These are phyloP conservation scores for Thalassiosira pacifica DNA, from an alignment of 352 stramenopile species.

Conservation along the genomic window DNA sequence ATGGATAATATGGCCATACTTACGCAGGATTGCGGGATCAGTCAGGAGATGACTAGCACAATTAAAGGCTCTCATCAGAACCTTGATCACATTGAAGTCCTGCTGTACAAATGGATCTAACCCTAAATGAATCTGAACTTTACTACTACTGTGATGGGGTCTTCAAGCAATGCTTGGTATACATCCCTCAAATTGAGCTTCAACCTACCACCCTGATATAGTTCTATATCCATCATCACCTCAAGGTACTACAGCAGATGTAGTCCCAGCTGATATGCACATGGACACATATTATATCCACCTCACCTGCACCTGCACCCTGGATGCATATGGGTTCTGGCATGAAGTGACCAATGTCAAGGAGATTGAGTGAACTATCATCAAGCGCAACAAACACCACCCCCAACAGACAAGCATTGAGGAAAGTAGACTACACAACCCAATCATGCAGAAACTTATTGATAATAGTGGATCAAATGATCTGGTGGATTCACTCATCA, in stretches of 20 bases:
- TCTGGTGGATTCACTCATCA: neutral
- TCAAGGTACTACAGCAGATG: conserved; percentile 14
- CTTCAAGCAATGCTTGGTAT: neutral
- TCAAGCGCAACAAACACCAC: neutral
- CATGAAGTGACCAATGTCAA: neutral
- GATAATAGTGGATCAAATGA: neutral
- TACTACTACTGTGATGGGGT: neutral
- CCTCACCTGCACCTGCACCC: neutral
- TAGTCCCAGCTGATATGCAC: neutral
- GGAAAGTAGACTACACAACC: neutral
- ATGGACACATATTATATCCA: neutral
- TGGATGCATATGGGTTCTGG: neutral
- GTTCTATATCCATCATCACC: conserved; percentile 8
- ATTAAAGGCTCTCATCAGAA: neutral
- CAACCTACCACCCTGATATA: neutral
- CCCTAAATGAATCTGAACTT: neutral
- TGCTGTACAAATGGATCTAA: conserved; percentile 18
- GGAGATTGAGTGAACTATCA: neutral
- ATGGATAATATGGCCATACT: conserved; percentile 3
- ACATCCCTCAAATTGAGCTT: neutral
- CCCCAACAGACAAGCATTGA: neutral
- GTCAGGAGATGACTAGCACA: neutral
- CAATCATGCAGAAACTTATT: neutral
- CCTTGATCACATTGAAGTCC: neutral
- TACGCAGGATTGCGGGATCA: neutral